Conservation (phyloP, 2,329 filamentous ascomycete species). For the Diaporthe citri region DNA sequence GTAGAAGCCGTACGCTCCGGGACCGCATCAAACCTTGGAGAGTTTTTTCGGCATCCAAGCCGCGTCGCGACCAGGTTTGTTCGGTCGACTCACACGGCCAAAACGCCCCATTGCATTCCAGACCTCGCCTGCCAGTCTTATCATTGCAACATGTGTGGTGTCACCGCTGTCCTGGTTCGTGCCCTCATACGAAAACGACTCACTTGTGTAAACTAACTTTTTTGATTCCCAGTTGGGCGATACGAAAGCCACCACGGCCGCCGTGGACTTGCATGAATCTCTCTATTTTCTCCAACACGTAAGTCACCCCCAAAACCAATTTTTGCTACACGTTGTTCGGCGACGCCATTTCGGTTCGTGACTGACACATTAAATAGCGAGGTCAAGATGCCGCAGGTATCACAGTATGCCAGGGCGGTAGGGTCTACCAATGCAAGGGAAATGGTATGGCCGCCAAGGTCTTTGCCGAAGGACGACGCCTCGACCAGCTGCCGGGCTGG, state of each 20-base stretch:
- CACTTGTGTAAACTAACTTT: not conserved
- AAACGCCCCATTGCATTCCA: constrained; percentile 13
- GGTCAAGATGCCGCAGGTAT: constrained; percentile 93
- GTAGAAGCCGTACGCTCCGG: not conserved
- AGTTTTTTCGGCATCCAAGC: not conserved
- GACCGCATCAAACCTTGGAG: constrained; percentile 7
- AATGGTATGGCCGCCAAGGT: constrained; percentile 84
- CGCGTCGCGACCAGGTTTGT: constrained; percentile 11
- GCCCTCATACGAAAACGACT: constrained; percentile 40
- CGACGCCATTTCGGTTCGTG: not conserved
- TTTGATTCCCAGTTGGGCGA: constrained; percentile 52
- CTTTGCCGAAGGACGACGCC: constrained; percentile 82
- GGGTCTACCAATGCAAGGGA: constrained; percentile 85
- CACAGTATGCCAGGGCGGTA: constrained; percentile 74
- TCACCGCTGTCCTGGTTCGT: constrained; percentile 71
- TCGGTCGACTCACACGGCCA: constrained; percentile 13
- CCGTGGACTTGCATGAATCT: constrained; percentile 73
- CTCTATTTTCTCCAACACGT: constrained; percentile 77
- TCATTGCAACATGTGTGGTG: constrained; percentile 68
- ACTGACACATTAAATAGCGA: constrained; percentile 48
- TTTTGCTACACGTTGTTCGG: too few relatives aligned
- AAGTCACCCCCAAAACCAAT: not conserved
- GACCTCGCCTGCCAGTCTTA: constrained; percentile 15
- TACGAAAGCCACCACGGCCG: constrained; percentile 48
- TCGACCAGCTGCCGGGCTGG: constrained; percentile 82